phyloP scores from a whole-genome alignment of 345 rosid species.

The Capsella bursapastoris region DNA sequence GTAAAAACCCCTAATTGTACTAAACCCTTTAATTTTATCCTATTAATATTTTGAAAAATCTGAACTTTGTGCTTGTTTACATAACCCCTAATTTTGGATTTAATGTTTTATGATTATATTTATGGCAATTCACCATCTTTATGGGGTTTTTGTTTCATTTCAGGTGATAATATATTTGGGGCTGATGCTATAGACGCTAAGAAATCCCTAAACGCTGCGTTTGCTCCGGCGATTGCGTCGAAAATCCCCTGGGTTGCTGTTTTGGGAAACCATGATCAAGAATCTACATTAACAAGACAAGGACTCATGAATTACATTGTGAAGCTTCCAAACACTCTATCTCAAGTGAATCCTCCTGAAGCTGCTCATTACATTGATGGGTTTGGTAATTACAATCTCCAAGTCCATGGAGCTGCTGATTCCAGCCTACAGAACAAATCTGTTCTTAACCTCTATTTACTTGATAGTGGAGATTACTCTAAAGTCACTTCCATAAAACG shows the following conservation, averaged over 20 bases:
- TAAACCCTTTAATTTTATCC: neutral
- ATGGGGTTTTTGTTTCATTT: constrained; percentile 8
- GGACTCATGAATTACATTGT: constrained; percentile 83
- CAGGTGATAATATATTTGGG: constrained; percentile 90
- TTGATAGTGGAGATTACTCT: constrained; percentile 94
- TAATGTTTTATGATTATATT: neutral
- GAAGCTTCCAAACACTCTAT: constrained; percentile 65
- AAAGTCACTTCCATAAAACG: constrained; percentile 59
- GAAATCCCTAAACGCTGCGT: constrained; percentile 74
- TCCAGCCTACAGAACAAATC: constrained; percentile 81
- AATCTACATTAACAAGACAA: constrained; percentile 72
- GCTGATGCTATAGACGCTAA: constrained; percentile 66
- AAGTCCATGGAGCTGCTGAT: constrained; percentile 70
- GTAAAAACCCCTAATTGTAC: constrained; percentile 40
- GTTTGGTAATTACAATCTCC: constrained; percentile 94
- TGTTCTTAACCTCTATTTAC: constrained; percentile 79
- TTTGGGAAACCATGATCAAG: constrained; percentile 94
- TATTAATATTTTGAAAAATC: neutral
- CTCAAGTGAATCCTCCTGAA: constrained; percentile 67
- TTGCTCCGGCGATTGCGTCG: constrained; percentile 82
- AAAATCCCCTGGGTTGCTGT: constrained; percentile 87
- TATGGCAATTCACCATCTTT: neutral
- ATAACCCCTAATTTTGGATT: constrained; percentile 2
- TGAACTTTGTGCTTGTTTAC: neutral
- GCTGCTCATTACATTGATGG: constrained; percentile 75